Percentiles rank a stretch among this genome's conserved stretches.
Conservation (phyloP, 306 rosid genomes). For the apple (Malus domestica) region DNA sequence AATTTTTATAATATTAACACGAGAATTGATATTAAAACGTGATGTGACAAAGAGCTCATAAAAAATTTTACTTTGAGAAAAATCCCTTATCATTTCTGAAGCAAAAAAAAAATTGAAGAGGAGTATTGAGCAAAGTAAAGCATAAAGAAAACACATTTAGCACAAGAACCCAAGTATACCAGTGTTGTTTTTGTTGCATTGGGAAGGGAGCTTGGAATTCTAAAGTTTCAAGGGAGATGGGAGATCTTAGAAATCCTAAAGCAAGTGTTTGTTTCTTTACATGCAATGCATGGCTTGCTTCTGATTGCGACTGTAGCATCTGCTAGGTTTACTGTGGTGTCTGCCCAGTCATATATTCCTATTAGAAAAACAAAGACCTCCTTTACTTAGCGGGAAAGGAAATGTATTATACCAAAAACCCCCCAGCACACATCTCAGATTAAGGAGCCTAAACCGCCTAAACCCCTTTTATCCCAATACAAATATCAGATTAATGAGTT, state of each 20-base stretch:
- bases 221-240: slow-evolving; percentile 40
- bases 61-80: no score
- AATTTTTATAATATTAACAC: no score
- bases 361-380: slow-evolving; percentile 22
- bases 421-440: background rate
- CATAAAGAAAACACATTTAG: slow-evolving; percentile 44
- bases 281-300: slow-evolving; percentile 22
- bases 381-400: slow-evolving; percentile 74
- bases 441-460: background rate
- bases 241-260: slow-evolving; percentile 68
- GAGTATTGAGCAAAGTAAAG: slow-evolving; percentile 32
- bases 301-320: slow-evolving; percentile 35
- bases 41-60: no score
- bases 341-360: slow-evolving; percentile 30
- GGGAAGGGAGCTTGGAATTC: slow-evolving; percentile 94
- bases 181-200: slow-evolving; percentile 44
- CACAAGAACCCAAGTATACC: slow-evolving; percentile 41
- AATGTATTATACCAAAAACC: slow-evolving; percentile 34
- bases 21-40: no score
- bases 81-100: no score
- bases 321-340: slow-evolving; percentile 18
- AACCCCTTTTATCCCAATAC: background rate
- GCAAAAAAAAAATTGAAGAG: background rate
- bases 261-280: slow-evolving; percentile 75
- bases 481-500: background rate